phyloP scores from a whole-genome alignment of 208 protist genomes.

The Acanthamoeba healyi region DNA sequence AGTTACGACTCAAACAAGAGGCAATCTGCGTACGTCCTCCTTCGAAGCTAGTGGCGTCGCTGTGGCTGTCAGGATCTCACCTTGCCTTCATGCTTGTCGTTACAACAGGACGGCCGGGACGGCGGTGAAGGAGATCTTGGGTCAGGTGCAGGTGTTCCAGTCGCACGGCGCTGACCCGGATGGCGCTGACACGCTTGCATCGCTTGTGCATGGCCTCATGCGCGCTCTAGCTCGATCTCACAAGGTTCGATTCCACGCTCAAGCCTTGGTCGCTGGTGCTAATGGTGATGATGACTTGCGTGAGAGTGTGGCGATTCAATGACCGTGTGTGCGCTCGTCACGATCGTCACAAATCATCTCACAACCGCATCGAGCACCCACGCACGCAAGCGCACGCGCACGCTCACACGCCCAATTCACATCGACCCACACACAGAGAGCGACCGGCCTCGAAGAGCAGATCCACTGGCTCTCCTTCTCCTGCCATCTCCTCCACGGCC shows the following conservation, averaged over 20 bases:
- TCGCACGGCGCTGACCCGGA: not conserved
- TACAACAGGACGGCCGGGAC: not conserved
- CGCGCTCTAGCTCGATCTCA: not conserved
- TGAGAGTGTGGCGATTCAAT: no score
- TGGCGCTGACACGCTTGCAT: not conserved
- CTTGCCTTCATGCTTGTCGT: not conserved
- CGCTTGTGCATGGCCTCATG: not conserved
- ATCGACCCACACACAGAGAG: not conserved
- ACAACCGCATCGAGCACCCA: no score
- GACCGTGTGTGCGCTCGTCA: no score
- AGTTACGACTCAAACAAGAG: not conserved
- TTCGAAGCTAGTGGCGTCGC: no score
- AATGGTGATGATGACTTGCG: no score
- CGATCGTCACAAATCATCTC: no score
- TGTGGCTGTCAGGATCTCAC: no score
- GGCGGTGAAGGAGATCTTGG: not conserved
- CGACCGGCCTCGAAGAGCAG: not conserved
- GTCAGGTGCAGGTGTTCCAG: conserved; percentile 5
- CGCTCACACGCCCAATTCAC: not conserved
- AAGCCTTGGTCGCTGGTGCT: no score
- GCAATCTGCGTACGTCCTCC: not conserved
- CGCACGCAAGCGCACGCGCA: no score
- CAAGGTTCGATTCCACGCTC: not conserved
- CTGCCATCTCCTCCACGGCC: not conserved
- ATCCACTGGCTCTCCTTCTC: conserved; percentile 53